Evolutionary conservation across 352 stramenopile species (phyloP), one percentile per base, ranked within the genome.

Genomic region (Paralagenidium karlingii): DNA sequence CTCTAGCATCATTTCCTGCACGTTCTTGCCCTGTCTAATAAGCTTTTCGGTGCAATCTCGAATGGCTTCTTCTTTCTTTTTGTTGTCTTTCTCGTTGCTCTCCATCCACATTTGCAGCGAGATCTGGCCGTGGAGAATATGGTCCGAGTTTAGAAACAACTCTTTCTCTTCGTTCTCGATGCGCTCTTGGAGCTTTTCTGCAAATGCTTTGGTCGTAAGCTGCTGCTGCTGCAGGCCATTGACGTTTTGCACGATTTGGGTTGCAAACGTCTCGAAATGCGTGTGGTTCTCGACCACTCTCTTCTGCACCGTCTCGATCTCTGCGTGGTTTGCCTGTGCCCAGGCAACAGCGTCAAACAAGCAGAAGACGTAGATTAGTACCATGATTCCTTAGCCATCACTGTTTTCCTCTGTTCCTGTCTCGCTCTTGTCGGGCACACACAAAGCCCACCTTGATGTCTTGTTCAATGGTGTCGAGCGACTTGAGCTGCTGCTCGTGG

Each of bases 1-100:
- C 45, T 90, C 76, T 5, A 86, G 60, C 65, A 90, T 90, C 73
- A 90, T 87, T 27, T 87, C 70, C 25, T 87, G 70, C 4, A 90
- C 75, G 34, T 86, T 86, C 28, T 65, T 66, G 24, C 71, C 69
- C 49, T 90, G 76, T 30, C 81, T 82, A 33, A 63, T 55, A 68
- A 90, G 82, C 40, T 84, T 86, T 20, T 90, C 76, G 12, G 58
- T 79, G 41, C 68, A 81, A 25, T 90, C 76, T 8, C 69, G 68
- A n/a, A 90, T 54, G 28, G 75, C 73, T 2, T 86, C 73, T 31
- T 87, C 73, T 39, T 84, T 82, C 4, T 60, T 59, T 6, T 49
- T 52, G 24, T 76, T 82, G 12, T 90, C 73, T 20, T 81, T 77
- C 32, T 85, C 69, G 4, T 66, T 53, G 10, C 63, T 39, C 24